A percentile compares a stretch with the other conserved stretches of the same genome.
Evolutionary conservation across 768 basidiomycete genomes (phyloP).

Genomic region (Crepidotus variabilis): DNA sequence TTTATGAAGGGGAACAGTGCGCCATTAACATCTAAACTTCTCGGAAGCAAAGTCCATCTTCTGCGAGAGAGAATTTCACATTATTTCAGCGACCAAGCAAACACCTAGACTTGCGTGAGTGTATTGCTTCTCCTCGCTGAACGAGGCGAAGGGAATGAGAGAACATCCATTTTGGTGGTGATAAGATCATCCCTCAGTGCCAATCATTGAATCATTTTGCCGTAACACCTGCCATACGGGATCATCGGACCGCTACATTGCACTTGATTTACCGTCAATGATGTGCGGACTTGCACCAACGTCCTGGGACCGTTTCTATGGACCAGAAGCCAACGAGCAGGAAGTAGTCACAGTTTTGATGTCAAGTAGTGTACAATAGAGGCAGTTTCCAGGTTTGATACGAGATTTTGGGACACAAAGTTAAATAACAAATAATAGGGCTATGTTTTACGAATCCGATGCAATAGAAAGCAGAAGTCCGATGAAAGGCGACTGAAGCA

Average conservation of each 20-base stretch:
- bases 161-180: neutral
- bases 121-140: neutral
- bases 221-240: neutral
- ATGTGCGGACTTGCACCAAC: too few relatives aligned
- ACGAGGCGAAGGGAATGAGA: neutral
- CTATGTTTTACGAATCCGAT: neutral
- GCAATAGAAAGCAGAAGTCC: neutral
- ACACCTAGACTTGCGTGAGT: neutral
- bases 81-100: neutral
- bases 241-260: too few relatives aligned
- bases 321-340: too few relatives aligned
- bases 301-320: too few relatives aligned
- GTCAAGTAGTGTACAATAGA: neutral
- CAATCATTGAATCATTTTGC: neutral
- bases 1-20: neutral
- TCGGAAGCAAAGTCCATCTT: neutral
- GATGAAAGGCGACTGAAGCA: neutral
- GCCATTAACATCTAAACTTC: neutral
- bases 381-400: neutral
- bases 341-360: neutral
- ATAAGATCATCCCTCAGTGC: neutral
- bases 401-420: neutral
- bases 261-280: too few relatives aligned
- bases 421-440: neutral
- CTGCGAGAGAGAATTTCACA: neutral